A percentile compares a stretch with the other conserved stretches of the same genome.
Conservation (phyloP, 2,329 filamentous ascomycete species). For the Cordyceps fumosorosea region DNA sequence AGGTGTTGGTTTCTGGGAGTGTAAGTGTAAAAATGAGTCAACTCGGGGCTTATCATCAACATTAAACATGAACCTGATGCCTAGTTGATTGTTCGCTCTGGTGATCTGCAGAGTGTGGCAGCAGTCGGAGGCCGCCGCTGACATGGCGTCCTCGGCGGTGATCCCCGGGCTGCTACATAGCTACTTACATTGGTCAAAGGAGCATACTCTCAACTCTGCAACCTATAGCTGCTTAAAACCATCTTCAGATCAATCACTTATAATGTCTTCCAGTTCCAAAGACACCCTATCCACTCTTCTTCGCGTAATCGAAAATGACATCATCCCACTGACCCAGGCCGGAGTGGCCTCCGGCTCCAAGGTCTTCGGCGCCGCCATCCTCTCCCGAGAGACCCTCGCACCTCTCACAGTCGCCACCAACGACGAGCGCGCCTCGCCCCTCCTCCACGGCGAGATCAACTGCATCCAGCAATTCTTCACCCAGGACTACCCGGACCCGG, state of each 20-base stretch:
- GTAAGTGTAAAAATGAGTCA: background rate
- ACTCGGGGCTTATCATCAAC: background rate
- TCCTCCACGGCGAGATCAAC: conserved; percentile 54
- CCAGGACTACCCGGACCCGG: conserved; percentile 25
- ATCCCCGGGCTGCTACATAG: background rate
- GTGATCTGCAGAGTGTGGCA: background rate
- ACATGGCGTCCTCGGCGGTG: background rate
- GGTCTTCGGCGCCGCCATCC: conserved; percentile 50
- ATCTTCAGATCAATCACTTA: conserved; percentile 14
- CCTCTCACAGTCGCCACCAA: conserved; percentile 47
- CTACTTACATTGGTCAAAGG: background rate
- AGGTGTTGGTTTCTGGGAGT: background rate
- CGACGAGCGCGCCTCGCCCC: conserved; percentile 47
- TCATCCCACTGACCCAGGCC: conserved; percentile 43
- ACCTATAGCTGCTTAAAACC: background rate
- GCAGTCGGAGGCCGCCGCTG: conserved; percentile 15
- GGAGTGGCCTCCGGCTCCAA: conserved; percentile 49
- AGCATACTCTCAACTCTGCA: background rate
- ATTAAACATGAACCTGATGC: background rate
- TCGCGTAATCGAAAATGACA: conserved; percentile 34
- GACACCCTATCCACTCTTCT: conserved; percentile 35
- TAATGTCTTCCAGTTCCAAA: conserved; percentile 17
- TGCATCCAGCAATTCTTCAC: conserved; percentile 54
- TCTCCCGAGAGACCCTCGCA: conserved; percentile 34
- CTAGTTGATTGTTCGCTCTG: background rate